Percentiles rank a stretch among this genome's conserved stretches.
phyloP scores from a whole-genome alignment of 208 protist species.

The Leishmania martiniquensis region DNA sequence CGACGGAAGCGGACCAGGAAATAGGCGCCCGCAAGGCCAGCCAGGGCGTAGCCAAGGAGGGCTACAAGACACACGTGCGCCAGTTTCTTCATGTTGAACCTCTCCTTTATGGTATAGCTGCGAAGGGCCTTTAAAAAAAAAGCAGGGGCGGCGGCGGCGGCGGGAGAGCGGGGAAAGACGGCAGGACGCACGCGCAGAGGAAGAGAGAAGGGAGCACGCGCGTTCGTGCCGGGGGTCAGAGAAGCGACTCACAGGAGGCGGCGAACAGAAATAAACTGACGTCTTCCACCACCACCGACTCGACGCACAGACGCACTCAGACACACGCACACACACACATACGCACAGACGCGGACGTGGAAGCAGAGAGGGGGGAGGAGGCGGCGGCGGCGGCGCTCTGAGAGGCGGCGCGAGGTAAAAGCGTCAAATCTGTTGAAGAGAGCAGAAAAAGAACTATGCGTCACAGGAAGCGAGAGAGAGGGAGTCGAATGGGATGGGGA shows the following conservation, averaged over 20 bases:
- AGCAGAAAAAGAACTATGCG: background rate
- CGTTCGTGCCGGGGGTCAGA: too few relatives aligned
- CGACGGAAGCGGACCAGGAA: slow-evolving; percentile 23
- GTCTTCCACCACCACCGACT: too few relatives aligned
- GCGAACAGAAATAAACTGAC: too few relatives aligned
- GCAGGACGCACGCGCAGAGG: background rate
- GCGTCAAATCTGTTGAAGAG: too few relatives aligned
- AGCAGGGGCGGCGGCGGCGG: too few relatives aligned
- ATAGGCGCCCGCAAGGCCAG: background rate
- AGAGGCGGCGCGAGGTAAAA: too few relatives aligned
- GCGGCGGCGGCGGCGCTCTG: too few relatives aligned
- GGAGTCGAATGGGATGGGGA: background rate
- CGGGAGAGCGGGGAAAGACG: background rate
- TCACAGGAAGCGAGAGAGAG: too few relatives aligned
- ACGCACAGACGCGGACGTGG: too few relatives aligned
- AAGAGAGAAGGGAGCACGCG: background rate
- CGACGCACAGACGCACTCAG: too few relatives aligned
- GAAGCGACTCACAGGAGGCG: too few relatives aligned
- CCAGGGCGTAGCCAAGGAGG: slow-evolving; percentile 8
- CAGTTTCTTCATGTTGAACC: background rate
- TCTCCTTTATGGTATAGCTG: background rate
- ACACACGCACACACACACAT: too few relatives aligned
- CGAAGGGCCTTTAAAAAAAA: background rate
- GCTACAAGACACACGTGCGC: background rate
- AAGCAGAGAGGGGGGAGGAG: background rate